These are phyloP conservation scores for Cystobasidium tubakii DNA, from an alignment of 768 basidiomycete species.

Conservation along the genomic window DNA sequence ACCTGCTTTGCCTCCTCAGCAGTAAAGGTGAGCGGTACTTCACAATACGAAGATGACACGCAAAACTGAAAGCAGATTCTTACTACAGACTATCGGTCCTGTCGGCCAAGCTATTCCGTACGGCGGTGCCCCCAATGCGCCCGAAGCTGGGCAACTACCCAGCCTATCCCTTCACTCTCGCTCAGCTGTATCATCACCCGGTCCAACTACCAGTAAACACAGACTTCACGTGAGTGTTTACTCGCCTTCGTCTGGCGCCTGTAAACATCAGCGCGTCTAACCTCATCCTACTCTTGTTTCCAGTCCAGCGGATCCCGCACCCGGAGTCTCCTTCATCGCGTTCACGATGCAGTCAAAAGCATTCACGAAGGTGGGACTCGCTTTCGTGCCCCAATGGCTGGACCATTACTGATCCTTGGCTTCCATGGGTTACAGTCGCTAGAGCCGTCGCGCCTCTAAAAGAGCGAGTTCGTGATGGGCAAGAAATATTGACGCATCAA, in stretches of 20 bases:
- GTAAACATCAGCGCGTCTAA: too few relatives aligned
- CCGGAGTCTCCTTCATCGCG: not conserved
- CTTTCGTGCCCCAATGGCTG: too few relatives aligned
- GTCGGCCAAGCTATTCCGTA: not conserved
- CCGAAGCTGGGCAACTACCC: not conserved
- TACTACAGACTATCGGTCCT: not conserved
- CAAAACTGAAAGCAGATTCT: too few relatives aligned
- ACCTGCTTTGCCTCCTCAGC: not conserved
- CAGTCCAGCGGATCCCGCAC: not conserved
- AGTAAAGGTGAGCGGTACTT: not conserved
- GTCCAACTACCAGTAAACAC: not conserved
- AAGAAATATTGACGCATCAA: not conserved
- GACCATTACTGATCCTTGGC: too few relatives aligned
- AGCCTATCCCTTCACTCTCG: not conserved
- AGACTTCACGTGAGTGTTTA: not conserved
- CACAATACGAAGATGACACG: too few relatives aligned
- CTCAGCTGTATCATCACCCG: not conserved
- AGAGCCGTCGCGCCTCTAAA: constrained; percentile 2
- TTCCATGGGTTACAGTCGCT: not conserved
- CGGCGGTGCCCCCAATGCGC: not conserved
- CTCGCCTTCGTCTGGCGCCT: too few relatives aligned
- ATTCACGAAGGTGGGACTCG: constrained; percentile 8
- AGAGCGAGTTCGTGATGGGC: not conserved
- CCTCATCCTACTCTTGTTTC: not conserved
- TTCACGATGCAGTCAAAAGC: constrained; percentile 10